A percentile compares a stretch with the other conserved stretches of the same genome.
phyloP scores from a whole-genome alignment of 2,329 filamentous ascomycete species.

The Phyllosticta citriasiana region DNA sequence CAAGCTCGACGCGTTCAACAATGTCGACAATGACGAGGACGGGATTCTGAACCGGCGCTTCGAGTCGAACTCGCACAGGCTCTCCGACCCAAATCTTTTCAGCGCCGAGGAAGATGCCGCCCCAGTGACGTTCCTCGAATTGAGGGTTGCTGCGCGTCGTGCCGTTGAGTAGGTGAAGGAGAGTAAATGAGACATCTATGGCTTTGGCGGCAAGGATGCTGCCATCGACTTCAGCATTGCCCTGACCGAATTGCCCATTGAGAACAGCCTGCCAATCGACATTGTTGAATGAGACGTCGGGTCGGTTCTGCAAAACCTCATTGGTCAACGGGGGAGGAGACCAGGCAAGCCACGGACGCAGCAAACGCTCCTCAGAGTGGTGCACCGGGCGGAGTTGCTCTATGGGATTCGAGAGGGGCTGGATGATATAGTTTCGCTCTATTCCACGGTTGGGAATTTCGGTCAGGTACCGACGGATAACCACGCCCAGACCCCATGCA shows the following conservation, averaged over 20 bases:
- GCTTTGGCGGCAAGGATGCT: conserved; percentile 48
- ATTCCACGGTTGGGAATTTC: conserved; percentile 20
- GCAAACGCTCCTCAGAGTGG: conserved; percentile 32
- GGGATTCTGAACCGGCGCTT: conserved; percentile 26
- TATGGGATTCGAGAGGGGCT: conserved; percentile 40
- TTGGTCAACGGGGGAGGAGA: conserved; percentile 44
- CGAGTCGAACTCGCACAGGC: conserved; percentile 41
- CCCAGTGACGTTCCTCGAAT: conserved; percentile 37
- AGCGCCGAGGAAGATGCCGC: conserved; percentile 46
- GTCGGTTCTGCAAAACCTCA: conserved; percentile 30
- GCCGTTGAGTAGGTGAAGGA: conserved; percentile 38
- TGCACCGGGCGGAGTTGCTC: conserved; percentile 30
- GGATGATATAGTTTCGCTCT: conserved; percentile 32
- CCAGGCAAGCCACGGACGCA: conserved; percentile 51
- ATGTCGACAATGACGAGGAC: conserved; percentile 40
- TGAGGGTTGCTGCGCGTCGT: conserved; percentile 25
- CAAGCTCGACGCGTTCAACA: conserved; percentile 26
- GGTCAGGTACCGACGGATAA: conserved; percentile 36
- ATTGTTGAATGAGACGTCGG: conserved; percentile 35
- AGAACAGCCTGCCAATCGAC: conserved; percentile 37
- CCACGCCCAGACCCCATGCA: conserved; percentile 46
- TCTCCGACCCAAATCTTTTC: conserved; percentile 54
- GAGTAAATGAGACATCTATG: conserved; percentile 46
- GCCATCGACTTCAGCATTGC: conserved; percentile 45
- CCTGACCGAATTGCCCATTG: conserved; percentile 35